Base-by-base conservation (phyloP, 2,329 filamentous ascomycete genomes). In the Venturia carpophila region DNA sequence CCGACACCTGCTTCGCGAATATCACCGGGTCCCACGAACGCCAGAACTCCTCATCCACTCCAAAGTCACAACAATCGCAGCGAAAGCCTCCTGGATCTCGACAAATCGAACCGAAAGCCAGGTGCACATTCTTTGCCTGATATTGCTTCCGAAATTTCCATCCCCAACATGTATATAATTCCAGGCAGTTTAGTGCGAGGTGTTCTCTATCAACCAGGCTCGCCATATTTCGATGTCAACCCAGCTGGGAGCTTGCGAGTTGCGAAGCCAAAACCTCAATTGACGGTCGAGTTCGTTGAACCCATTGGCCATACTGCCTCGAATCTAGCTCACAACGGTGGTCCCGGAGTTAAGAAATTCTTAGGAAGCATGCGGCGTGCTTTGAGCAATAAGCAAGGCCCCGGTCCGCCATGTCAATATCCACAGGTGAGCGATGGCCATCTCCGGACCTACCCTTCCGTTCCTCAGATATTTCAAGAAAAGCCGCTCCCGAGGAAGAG, bases 121-220 rank as follows among this genome's bases (percentile, higher is more conserved):
- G n/a, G n/a, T n/a, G 7, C 27, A 30, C 93, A 92, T 0, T 75
- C 93, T 63, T 19, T 37, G 34, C 49, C 63, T 21, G 43, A 24
- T 27, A 47, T 27, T 45, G 69, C 73, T 62, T 73, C 77, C 27
- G 73, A 76, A 56, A 72, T 75, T 60, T 71, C 87, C 19, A 75
- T 86, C 17, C 81, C 87, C 68, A 81, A 86, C 10, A 41, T 56
- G 11, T 79, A 87, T 27, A 85, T 88, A 15, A 88, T 91, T 71
- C 87, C 88, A 4, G 91, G 92, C 11, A 93, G 89, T 68, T 83
- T 99, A 45, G 92, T 97, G 24, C 85, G 93, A 62, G 94, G 94
- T 17, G 90, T 92, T 66, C 73, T 96, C 6, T 84, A 95, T 67
- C 90, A 92, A 19, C 94, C 93, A 1, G 85, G 85, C 0, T 89